Evolutionary conservation across 768 basidiomycete species (phyloP).

Genomic region (Nidularia sp.): DNA sequence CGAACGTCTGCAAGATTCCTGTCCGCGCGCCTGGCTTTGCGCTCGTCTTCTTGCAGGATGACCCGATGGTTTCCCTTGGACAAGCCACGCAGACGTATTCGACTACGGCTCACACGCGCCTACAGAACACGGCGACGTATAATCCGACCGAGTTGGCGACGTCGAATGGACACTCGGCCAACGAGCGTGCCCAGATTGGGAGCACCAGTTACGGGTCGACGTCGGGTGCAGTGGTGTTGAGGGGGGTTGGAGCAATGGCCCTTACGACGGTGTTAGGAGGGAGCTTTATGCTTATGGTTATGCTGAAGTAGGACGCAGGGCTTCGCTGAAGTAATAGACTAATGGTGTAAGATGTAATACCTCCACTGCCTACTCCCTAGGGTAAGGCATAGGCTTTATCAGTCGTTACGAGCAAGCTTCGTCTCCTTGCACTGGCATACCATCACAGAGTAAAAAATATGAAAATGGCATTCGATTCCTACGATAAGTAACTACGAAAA

Average conservation of each 20-base stretch:
- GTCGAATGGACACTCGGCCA: constrained; percentile 51
- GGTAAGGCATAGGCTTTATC: too few species aligned
- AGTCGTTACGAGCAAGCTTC: too few species aligned
- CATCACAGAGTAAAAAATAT: too few species aligned
- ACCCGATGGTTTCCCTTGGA: constrained; percentile 19
- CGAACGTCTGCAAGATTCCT: constrained; percentile 60
- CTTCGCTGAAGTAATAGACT: too few species aligned
- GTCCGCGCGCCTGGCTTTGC: constrained; percentile 58
- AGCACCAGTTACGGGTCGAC: constrained; percentile 20
- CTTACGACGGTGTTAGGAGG: not conserved
- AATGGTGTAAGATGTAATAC: too few species aligned
- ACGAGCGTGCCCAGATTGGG: constrained; percentile 20
- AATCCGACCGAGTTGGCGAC: constrained; percentile 54
- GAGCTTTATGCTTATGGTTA: not conserved
- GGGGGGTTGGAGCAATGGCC: not conserved
- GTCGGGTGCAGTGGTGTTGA: not conserved
- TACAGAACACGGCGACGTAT: constrained; percentile 47
- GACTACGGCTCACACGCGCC: constrained; percentile 49
- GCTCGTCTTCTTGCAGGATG: constrained; percentile 56
- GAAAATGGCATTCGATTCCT: too few species aligned
- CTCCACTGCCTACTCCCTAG: too few species aligned
- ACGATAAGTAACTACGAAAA: too few species aligned
- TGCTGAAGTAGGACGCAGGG: too few species aligned
- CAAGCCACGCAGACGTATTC: constrained; percentile 32
- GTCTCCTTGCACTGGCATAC: too few species aligned